Evolutionary conservation across 164 flowering plant species (phyloP), one percentile per base, ranked within the genome.

Genomic region (Magnolia sinica): DNA sequence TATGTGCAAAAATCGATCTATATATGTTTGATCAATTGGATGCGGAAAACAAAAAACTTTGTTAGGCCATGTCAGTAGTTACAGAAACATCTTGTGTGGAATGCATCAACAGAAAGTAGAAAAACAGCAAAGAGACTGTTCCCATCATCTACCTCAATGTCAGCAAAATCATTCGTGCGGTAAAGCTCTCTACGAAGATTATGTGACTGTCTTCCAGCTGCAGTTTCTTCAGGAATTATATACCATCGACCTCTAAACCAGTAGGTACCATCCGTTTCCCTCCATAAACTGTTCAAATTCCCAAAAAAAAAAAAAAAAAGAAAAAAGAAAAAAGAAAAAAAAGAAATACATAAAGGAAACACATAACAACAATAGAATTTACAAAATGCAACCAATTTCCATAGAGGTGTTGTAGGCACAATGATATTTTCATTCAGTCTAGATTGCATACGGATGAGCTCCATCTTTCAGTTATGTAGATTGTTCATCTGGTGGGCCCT

Each of bases 221-320:
- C 83, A 72, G 99, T 96, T 87, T 96, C 99, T 78, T 96, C 99
- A 0, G 99, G 98, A 71, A 94, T 94, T 18, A 91, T 83, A 77
- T 91, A 94, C 99, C 98, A 96, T 18, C 86, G 89, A 13, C 84
- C 97, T 31, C 86, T 82, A 79, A 86, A 89, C 95, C 95, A 91
- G 71, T 86, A 94, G 68, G 67, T 90, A 55, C 92, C 97, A 85
- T 94, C 92, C 31, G 85, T 86, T 61, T 94, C 97, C 79, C 87
- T 96, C 98, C 99, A 96, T 76, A 96, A 73, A 77, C 99, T 96
- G 86, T 78, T 76, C 23, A 79, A 64, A 64, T 73, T 68, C 71
- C 76, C 76, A 66, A 65, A 22, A 2, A 45, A 68, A 70, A 73
- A 19, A 4, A 64, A 24, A 6, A 27, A 66, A n/a, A n/a, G n/a